phyloP scores from a whole-genome alignment of 192 early-diverging fungal genomes.

The Coemansia sp. region DNA sequence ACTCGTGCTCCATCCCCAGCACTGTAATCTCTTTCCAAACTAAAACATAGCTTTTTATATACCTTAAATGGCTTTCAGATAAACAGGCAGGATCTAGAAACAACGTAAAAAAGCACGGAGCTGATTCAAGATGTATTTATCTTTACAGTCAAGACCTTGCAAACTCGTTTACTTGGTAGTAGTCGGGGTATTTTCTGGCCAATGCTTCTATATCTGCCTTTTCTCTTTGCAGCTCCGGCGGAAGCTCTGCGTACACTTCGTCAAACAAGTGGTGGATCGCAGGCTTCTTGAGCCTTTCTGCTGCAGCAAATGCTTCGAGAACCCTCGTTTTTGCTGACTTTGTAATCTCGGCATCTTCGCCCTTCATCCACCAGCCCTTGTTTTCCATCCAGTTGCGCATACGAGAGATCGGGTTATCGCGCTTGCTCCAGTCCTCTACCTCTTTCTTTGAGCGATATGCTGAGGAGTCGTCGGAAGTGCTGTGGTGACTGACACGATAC shows the following conservation, averaged over 20 bases:
- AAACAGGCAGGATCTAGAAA: too few relatives aligned
- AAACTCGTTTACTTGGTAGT: slow-evolving; percentile 65
- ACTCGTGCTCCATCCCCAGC: slow-evolving; percentile 20
- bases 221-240: slow-evolving; percentile 77
- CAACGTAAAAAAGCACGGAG: too few relatives aligned
- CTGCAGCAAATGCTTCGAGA: slow-evolving; percentile 77
- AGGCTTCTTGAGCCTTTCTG: slow-evolving; percentile 90
- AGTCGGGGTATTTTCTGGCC: slow-evolving; percentile 81
- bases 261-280: slow-evolving; percentile 79
- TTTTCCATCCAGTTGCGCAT: slow-evolving; percentile 88
- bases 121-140: not conserved
- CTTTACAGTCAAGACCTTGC: slow-evolving; percentile 17
- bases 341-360: slow-evolving; percentile 63
- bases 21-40: not conserved
- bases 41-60: not conserved
- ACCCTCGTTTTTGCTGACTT: slow-evolving; percentile 69
- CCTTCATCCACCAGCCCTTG: slow-evolving; percentile 82
- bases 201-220: slow-evolving; percentile 75
- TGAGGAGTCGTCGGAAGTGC: slow-evolving; percentile 96
- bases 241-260: slow-evolving; percentile 89
- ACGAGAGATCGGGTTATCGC: slow-evolving; percentile 86
- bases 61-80: too few relatives aligned
- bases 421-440: slow-evolving; percentile 82
- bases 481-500: slow-evolving; percentile 96
- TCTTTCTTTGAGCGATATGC: slow-evolving; percentile 93